Evolutionary conservation across 169 alveolate genomes (phyloP).

Genomic region (Eimeria praecox): DNA sequence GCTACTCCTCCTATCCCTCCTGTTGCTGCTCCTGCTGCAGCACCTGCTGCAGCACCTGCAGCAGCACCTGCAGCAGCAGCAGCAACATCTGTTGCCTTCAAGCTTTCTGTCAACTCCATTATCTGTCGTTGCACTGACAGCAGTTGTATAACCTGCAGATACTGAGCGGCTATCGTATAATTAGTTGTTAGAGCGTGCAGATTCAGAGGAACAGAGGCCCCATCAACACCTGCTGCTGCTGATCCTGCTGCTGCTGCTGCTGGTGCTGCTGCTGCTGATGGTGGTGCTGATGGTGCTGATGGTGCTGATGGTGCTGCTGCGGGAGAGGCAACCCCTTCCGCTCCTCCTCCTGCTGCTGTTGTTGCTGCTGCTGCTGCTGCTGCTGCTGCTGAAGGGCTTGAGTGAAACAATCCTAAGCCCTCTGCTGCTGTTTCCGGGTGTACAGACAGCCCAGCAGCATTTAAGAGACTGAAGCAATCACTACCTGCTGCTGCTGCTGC

Average conservation of each 20-base stretch:
- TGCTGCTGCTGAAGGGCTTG: background rate
- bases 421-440: background rate
- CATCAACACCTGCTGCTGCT: conserved; percentile 21
- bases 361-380: background rate
- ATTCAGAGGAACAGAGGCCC: background rate
- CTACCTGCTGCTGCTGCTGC: background rate
- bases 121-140: conserved; percentile 70
- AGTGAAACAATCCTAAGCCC: background rate
- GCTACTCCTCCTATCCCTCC: background rate
- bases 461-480: background rate
- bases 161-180: conserved; percentile 72
- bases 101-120: conserved; percentile 40
- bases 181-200: conserved; percentile 67
- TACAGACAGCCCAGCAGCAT: background rate
- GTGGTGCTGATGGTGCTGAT: background rate
- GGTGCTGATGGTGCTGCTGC: background rate
- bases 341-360: conserved; percentile 58
- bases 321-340: background rate
- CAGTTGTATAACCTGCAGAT: conserved; percentile 73
- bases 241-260: conserved; percentile 43
- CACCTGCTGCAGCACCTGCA: conserved; percentile 19
- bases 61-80: conserved; percentile 22
- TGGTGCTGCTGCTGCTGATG: background rate
- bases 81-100: background rate
- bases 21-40: background rate